A percentile compares a stretch with the other conserved stretches of the same genome.
Evolutionary conservation across 345 rosid species (phyloP).

Genomic region (Syzygium jambos): DNA sequence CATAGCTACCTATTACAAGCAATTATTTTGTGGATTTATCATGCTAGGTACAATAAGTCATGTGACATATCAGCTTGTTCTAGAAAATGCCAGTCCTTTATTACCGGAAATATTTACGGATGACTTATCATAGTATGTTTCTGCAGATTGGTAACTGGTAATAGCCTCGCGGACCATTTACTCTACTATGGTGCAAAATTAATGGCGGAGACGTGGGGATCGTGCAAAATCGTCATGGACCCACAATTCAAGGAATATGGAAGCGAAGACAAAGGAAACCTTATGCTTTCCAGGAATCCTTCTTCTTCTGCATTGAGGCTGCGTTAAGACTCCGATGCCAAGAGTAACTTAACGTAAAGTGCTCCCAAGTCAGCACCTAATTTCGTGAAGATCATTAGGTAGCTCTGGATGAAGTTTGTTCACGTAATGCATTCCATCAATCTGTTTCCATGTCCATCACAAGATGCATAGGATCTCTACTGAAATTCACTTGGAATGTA

Average conservation of each 20-base stretch:
- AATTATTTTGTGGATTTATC: too few relatives aligned
- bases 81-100: not conserved
- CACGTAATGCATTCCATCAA: too few relatives aligned
- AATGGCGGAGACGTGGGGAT: conserved; percentile 40
- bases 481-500: too few relatives aligned
- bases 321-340: not conserved
- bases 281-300: conserved; percentile 33
- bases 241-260: conserved; percentile 20
- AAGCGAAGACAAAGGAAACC: conserved; percentile 49
- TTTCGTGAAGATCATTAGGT: too few relatives aligned
- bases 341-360: not conserved
- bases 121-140: not conserved
- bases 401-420: too few relatives aligned
- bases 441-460: too few relatives aligned
- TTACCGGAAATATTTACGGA: too few relatives aligned
- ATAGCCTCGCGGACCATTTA: conserved; percentile 60
- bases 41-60: too few relatives aligned
- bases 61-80: too few relatives aligned
- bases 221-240: conserved; percentile 61
- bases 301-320: conserved; percentile 10
- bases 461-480: too few relatives aligned
- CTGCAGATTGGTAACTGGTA: conserved; percentile 61
- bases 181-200: conserved; percentile 54
- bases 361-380: too few relatives aligned
- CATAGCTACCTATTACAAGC: too few relatives aligned